Percentiles rank a stretch among this genome's conserved stretches.
Conservation (phyloP, 2,329 filamentous ascomycete genomes). For the Cercospora beticola region DNA sequence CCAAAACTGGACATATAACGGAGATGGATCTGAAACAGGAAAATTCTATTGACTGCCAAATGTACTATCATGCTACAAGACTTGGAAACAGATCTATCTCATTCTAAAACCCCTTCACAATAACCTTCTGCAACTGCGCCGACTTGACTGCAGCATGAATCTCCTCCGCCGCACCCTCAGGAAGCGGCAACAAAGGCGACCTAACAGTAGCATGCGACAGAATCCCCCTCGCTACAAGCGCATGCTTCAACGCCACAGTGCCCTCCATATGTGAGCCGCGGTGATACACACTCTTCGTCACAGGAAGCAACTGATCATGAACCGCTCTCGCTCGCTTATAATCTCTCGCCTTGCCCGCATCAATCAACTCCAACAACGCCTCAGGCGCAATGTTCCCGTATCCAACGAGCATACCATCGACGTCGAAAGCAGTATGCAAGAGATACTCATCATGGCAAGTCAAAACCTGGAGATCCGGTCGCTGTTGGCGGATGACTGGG, state of each 20-base stretch:
- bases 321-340: slow-evolving; percentile 41
- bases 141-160: background rate
- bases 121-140: background rate
- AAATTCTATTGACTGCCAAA: background rate
- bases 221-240: slow-evolving; percentile 53
- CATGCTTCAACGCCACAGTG: slow-evolving; percentile 48
- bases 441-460: slow-evolving; percentile 57
- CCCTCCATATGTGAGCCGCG: slow-evolving; percentile 58
- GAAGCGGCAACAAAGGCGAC: slow-evolving; percentile 49
- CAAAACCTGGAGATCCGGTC: slow-evolving; percentile 52
- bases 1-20: background rate
- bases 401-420: slow-evolving; percentile 56
- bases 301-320: slow-evolving; percentile 53
- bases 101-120: background rate
- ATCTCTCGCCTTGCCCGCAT: background rate
- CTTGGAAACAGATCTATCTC: background rate
- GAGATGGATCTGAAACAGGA: background rate
- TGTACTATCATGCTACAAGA: background rate
- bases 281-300: slow-evolving; percentile 57
- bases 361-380: background rate
- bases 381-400: slow-evolving; percentile 43
- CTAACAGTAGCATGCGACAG: slow-evolving; percentile 52
- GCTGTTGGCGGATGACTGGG: slow-evolving; percentile 37
- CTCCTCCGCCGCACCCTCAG: slow-evolving; percentile 38
- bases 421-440: slow-evolving; percentile 53